Conservation (phyloP, 495 filamentous ascomycete genomes). For the Neurospora sp. region DNA sequence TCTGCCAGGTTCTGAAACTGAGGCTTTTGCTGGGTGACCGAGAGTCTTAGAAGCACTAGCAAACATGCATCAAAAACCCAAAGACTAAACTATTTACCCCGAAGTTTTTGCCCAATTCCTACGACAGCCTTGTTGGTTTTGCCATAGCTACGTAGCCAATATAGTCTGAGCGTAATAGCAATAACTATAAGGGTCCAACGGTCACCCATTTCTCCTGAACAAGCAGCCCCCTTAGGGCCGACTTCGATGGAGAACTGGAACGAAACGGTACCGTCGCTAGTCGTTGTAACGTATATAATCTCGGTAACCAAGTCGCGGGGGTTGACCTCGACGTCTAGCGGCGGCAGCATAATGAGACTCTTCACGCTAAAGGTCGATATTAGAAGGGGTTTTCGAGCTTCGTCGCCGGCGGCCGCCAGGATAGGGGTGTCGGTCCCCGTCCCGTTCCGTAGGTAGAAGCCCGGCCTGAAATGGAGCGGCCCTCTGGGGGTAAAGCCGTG, state of each 20-base stretch:
- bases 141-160: constrained; percentile 1
- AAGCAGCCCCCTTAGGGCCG: constrained; percentile 1
- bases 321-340: neutral
- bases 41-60: too few species aligned
- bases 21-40: too few species aligned
- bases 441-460: constrained; percentile 7
- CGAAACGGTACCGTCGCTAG: neutral
- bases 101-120: neutral
- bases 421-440: constrained; percentile 1
- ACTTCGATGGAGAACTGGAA: constrained; percentile 6
- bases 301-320: constrained; percentile 3
- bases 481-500: neutral
- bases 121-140: constrained; percentile 5
- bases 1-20: neutral
- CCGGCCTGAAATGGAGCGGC: constrained; percentile 2
- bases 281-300: neutral
- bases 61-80: too few species aligned
- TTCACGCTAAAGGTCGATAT: neutral
- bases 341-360: constrained; percentile 2
- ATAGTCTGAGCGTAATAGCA: constrained; percentile 3
- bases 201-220: constrained; percentile 5
- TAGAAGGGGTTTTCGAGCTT: neutral
- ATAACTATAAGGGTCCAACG: constrained; percentile 10
- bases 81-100: neutral
- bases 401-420: constrained; percentile 4